Evolutionary conservation across 2,329 filamentous ascomycete species (phyloP).

Genomic region (Zymoseptoria tritici): DNA sequence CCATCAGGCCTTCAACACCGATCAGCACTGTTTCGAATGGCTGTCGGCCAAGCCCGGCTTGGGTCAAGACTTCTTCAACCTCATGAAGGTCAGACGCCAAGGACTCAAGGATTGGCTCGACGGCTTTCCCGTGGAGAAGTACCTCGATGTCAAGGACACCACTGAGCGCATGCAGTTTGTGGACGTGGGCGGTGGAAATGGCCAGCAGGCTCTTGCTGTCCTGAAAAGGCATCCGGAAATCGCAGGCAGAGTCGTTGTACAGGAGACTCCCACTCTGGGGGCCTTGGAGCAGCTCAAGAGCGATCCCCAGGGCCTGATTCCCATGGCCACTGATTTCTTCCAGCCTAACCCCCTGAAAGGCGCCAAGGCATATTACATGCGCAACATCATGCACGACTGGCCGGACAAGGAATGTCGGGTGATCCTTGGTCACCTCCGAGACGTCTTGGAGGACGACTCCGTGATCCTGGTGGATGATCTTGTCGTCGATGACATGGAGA

Average conservation of each 20-base stretch:
- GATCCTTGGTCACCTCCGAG: conserved; percentile 13
- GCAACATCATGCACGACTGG: conserved; percentile 21
- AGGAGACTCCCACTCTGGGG: conserved; percentile 9
- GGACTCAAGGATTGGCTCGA: neutral
- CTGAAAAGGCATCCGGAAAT: conserved; percentile 7
- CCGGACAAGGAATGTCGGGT: conserved; percentile 12
- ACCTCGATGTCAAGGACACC: neutral
- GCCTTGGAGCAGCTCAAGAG: neutral
- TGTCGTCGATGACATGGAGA: neutral
- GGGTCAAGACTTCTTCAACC: neutral
- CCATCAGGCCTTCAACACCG: neutral
- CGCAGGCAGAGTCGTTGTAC: conserved; percentile 10
- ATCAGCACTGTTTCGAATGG: conserved; percentile 2
- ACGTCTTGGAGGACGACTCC: conserved; percentile 11
- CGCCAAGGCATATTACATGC: conserved; percentile 26
- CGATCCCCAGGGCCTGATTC: conserved; percentile 2
- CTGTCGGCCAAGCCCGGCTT: neutral
- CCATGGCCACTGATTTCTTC: conserved; percentile 16
- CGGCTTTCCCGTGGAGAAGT: neutral
- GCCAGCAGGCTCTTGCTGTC: conserved; percentile 6
- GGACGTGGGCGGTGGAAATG: conserved; percentile 13
- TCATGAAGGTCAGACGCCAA: neutral
- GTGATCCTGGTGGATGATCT: conserved; percentile 11
- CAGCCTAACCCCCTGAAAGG: conserved; percentile 10
- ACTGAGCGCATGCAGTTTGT: conserved; percentile 4